phyloP scores from a whole-genome alignment of 1,139 yeast genomes.

The Sugiyamaella japonica region DNA sequence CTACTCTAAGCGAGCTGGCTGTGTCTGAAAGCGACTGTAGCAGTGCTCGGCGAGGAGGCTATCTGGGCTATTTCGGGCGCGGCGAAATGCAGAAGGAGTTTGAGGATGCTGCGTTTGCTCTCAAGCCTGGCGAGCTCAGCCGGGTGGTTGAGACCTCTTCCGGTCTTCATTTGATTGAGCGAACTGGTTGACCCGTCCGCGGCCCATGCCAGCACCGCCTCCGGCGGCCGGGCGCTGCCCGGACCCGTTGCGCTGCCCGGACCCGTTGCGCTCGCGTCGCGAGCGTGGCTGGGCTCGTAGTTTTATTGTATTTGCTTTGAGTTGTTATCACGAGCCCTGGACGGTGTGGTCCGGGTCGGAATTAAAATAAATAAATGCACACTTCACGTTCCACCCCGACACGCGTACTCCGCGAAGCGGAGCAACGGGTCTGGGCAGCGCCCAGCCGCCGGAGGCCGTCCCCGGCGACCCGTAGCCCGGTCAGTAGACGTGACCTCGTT shows the following conservation, averaged over 20 bases:
- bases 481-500: conserved; percentile 4
- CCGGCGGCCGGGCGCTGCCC: too few relatives aligned
- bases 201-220: too few relatives aligned
- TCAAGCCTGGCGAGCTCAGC: conserved; percentile 82
- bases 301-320: too few relatives aligned
- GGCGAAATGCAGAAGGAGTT: conserved; percentile 96
- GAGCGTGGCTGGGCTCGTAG: too few relatives aligned
- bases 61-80: conserved; percentile 80
- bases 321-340: too few relatives aligned
- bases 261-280: too few relatives aligned
- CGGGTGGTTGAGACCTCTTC: conserved; percentile 85
- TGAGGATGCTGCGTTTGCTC: conserved; percentile 80
- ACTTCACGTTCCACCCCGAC: too few relatives aligned
- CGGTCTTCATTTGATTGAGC: conserved; percentile 84
- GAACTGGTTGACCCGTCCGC: conserved; percentile 57
- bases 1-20: conserved; percentile 71
- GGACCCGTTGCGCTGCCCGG: too few relatives aligned
- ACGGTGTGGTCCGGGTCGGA: too few relatives aligned
- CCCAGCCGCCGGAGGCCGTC: too few relatives aligned
- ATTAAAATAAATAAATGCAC: background rate
- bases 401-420: background rate
- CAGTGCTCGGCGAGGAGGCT: conserved; percentile 86
- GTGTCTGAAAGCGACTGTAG: conserved; percentile 84
- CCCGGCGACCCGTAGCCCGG: too few relatives aligned
- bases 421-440: background rate